Conservation (phyloP, 768 basidiomycete genomes). For the Coprinopsis marcescibilis region DNA sequence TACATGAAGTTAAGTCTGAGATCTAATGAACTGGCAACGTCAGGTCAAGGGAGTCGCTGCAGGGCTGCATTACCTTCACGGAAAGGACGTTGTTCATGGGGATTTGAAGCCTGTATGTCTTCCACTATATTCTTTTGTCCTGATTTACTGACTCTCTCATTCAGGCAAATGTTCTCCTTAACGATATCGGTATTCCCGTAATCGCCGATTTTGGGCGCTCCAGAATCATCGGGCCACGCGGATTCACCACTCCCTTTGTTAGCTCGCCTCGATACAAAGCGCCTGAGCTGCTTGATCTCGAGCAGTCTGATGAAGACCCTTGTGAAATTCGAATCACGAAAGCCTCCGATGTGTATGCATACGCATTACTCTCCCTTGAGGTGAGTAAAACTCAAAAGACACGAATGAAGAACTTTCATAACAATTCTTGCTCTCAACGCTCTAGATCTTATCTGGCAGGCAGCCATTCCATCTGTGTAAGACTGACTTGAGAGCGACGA, state of each 20-base stretch:
- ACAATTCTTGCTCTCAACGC: background rate
- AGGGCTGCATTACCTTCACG: conserved; percentile 18
- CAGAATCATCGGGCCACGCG: conserved; percentile 9
- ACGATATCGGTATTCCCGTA: conserved; percentile 8
- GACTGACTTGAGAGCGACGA: background rate
- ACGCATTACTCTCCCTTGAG: conserved; percentile 14
- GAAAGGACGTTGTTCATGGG: conserved; percentile 13
- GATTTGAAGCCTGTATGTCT: conserved; percentile 14
- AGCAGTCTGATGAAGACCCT: background rate
- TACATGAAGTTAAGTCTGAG: background rate
- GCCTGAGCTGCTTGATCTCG: conserved; percentile 16
- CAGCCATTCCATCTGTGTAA: background rate
- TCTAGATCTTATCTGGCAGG: background rate
- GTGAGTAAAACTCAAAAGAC: conserved; percentile 3
- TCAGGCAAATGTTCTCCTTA: conserved; percentile 16
- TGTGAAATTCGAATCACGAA: conserved; percentile 7
- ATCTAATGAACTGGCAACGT: background rate
- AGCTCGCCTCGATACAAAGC: conserved; percentile 13
- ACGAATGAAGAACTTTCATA: background rate
- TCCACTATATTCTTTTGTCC: background rate
- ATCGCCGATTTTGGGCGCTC: conserved; percentile 20
- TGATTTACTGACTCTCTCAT: too few relatives aligned
- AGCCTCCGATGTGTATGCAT: conserved; percentile 16
- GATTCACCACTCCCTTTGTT: conserved; percentile 14
- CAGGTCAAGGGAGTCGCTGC: conserved; percentile 13